Percentiles rank a stretch among this genome's conserved stretches.
These are phyloP conservation scores for Cyberlindnera sargentensis DNA, from an alignment of 805 yeast species.

Conservation along the genomic window DNA sequence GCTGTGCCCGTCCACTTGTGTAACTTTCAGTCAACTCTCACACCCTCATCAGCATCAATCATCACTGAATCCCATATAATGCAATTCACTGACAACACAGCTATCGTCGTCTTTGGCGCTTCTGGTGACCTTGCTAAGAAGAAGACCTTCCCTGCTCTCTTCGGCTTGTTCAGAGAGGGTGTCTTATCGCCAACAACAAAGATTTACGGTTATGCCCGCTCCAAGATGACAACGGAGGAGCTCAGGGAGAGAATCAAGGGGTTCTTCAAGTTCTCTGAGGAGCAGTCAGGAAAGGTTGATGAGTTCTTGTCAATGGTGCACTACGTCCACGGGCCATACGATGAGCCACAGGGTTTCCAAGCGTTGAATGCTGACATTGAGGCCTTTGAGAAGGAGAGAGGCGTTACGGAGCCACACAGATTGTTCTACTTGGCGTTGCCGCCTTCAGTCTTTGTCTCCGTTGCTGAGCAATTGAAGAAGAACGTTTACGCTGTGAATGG, in stretches of 20 bases:
- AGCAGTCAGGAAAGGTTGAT: constrained; percentile 36
- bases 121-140: constrained; percentile 94
- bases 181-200: constrained; percentile 60
- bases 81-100: constrained; percentile 56
- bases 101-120: constrained; percentile 85
- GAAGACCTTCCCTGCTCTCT: constrained; percentile 86
- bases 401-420: constrained; percentile 56
- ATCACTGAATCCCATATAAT: constrained; percentile 7
- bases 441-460: constrained; percentile 81
- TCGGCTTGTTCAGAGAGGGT: constrained; percentile 73
- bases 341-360: constrained; percentile 66
- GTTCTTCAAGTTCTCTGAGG: constrained; percentile 49
- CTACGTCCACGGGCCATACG: constrained; percentile 78
- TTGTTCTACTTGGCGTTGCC: constrained; percentile 92
- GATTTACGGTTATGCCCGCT: constrained; percentile 90
- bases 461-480: constrained; percentile 65
- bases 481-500: constrained; percentile 64
- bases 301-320: constrained; percentile 59
- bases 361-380: constrained; percentile 48
- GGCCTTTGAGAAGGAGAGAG: constrained; percentile 45
- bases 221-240: constrained; percentile 60
- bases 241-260: constrained; percentile 60
- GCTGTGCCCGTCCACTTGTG: too few species aligned
- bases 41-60: neutral
- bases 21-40: neutral